These are phyloP conservation scores for Fusarium stilboides DNA, from an alignment of 2,329 filamentous ascomycete genomes.

Conservation along the genomic window DNA sequence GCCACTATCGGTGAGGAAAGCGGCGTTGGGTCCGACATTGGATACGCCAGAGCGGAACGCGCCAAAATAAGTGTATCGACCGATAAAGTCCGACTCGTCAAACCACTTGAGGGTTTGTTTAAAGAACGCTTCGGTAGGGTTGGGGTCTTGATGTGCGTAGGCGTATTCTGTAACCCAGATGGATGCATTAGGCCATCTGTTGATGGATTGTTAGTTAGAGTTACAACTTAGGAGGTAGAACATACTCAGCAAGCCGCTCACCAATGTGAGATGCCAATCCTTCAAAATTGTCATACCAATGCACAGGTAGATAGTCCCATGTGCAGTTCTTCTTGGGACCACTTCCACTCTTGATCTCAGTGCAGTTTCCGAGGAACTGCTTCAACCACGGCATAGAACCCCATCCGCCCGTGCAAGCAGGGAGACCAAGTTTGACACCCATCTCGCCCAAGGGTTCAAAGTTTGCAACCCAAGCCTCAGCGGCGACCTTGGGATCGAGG, in stretches of 20 bases:
- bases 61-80: conserved; percentile 82
- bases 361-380: conserved; percentile 76
- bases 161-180: conserved; percentile 89
- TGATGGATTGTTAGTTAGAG: background rate
- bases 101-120: conserved; percentile 77
- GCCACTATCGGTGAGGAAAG: conserved; percentile 78
- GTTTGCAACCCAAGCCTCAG: conserved; percentile 78
- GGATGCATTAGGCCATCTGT: conserved; percentile 70
- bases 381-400: conserved; percentile 76
- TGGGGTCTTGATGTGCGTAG: conserved; percentile 69
- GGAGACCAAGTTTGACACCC: conserved; percentile 78
- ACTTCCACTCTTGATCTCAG: conserved; percentile 66
- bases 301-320: conserved; percentile 74
- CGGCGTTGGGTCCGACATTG: conserved; percentile 81
- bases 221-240: background rate
- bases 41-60: conserved; percentile 78
- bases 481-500: conserved; percentile 72
- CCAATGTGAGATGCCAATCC: conserved; percentile 78
- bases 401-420: conserved; percentile 75
- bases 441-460: conserved; percentile 77
- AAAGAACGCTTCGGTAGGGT: conserved; percentile 75
- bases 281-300: conserved; percentile 80
- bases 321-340: conserved; percentile 67
- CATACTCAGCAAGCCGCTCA: conserved; percentile 58
- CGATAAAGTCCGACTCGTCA: conserved; percentile 70